Conservation (phyloP, 2,329 filamentous ascomycete species). For the Fusarium nematophilum region DNA sequence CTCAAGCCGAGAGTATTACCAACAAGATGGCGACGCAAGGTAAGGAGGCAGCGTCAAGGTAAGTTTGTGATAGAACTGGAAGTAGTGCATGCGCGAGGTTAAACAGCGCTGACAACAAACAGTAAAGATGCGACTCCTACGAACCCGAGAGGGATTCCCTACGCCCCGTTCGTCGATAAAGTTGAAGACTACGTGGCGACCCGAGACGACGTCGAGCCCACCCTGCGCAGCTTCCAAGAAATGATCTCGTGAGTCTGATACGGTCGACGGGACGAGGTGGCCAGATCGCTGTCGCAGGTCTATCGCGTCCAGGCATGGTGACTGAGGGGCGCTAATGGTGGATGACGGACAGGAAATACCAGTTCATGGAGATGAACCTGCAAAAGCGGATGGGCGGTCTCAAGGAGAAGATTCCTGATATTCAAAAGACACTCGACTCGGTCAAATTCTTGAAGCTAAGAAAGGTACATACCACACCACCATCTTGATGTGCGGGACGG, state of each 20-base stretch:
- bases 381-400: conserved; percentile 84
- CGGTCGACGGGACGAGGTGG: conserved; percentile 15
- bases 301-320: conserved; percentile 5
- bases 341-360: conserved; percentile 82
- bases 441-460: conserved; percentile 85
- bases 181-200: conserved; percentile 89
- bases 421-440: conserved; percentile 93
- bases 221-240: conserved; percentile 86
- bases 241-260: conserved; percentile 82
- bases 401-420: conserved; percentile 96
- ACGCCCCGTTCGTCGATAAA: conserved; percentile 86
- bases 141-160: conserved; percentile 86
- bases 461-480: conserved; percentile 61
- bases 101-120: conserved; percentile 36
- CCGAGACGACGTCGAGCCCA: conserved; percentile 81
- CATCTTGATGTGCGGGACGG: not conserved
- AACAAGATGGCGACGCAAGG: conserved; percentile 55
- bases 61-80: conserved; percentile 19
- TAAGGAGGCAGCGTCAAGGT: conserved; percentile 53
- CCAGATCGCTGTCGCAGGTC: conserved; percentile 17
- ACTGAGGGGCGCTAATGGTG: conserved; percentile 31
- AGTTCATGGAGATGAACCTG: conserved; percentile 98
- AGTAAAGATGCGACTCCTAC: conserved; percentile 66
- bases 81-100: not conserved
- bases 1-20: conserved; percentile 33